Conservation (phyloP, 305 asterid genomes). For the Solanum chacoense region DNA sequence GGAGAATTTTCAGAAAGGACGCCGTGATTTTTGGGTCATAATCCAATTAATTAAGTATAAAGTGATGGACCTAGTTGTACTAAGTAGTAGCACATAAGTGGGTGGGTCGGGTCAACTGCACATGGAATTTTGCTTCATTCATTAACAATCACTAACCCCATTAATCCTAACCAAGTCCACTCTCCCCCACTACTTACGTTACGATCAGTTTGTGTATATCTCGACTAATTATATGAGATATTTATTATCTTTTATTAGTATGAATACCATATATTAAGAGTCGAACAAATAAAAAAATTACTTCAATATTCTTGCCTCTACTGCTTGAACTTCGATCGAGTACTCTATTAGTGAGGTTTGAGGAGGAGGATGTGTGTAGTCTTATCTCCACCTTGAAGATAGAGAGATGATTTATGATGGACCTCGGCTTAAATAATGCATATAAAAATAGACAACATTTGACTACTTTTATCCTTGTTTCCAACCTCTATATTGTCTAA, state of each 20-base stretch:
- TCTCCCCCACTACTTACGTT: background rate
- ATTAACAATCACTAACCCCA: background rate
- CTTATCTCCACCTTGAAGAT: background rate
- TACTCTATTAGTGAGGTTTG: background rate
- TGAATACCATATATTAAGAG: background rate
- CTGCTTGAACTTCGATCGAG: background rate
- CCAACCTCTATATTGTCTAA: background rate
- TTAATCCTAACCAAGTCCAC: background rate
- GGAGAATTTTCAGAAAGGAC: slow-evolving; percentile 9
- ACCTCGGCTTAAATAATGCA: background rate
- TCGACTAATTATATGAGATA: background rate
- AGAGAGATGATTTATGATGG: background rate
- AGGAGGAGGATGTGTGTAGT: background rate
- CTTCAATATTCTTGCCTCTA: background rate
- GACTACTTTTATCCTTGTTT: background rate
- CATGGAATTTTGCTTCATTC: background rate
- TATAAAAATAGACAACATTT: background rate
- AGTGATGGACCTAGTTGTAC: slow-evolving; percentile 10
- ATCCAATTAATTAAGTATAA: background rate
- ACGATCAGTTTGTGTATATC: background rate
- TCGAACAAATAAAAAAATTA: background rate
- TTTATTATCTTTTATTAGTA: background rate
- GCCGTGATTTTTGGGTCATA: slow-evolving; percentile 29
- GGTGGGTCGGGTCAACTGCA: slow-evolving; percentile 17
- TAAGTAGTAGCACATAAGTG: slow-evolving; percentile 9